Evolutionary conservation across 73 alveolate genomes (phyloP), one percentile per base, ranked within the genome.

Genomic region (Paramecium pentaurelia): DNA sequence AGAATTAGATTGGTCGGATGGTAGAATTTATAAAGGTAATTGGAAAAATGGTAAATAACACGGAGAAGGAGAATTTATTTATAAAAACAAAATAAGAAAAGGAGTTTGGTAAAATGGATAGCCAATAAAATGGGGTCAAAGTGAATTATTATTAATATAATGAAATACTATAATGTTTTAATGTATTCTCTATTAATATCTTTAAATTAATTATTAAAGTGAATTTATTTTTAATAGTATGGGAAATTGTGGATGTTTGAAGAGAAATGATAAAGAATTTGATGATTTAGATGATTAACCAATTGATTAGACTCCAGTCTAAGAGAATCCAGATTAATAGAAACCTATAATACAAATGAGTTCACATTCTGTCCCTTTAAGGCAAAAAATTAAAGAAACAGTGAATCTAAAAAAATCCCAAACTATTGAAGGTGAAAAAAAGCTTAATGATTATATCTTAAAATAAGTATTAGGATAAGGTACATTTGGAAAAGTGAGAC

Each of bases 41-140:
- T 85, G 93, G 93, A 86, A 86, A 64, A 3, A 58, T 27, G 93
- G 93, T 34, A 86, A 86, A 86, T 64, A 86, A 32, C 93, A 86
- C 70, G 93, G 93, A 22, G 68, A 86, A n/a, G 93, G 92, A 42
- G 37, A 54, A 30, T 85, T 54, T 68, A 71, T 60, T 64, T 64
- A 64, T 36, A 34, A 86, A 37, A 90, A 90, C 6, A 89, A 89
- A 75, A 71, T 36, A 14, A 18, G 58, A 37, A 68, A 36, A 36
- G 94, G 94, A 20, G 60, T 37, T 7, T 89, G 94, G 94, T 30
- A 45, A 45, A 42, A 89, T 71, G 94, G 94, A 3, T 6, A 77
- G 34, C 60, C 88, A 10, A 38, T 34, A 3, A 75, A 36, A 75
- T 75, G 88, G 88, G 40, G 58, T 75, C 27, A 75, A 36, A 64